Evolutionary conservation across 208 protist genomes (phyloP).

Genomic region (Wallacemonas sp.): DNA sequence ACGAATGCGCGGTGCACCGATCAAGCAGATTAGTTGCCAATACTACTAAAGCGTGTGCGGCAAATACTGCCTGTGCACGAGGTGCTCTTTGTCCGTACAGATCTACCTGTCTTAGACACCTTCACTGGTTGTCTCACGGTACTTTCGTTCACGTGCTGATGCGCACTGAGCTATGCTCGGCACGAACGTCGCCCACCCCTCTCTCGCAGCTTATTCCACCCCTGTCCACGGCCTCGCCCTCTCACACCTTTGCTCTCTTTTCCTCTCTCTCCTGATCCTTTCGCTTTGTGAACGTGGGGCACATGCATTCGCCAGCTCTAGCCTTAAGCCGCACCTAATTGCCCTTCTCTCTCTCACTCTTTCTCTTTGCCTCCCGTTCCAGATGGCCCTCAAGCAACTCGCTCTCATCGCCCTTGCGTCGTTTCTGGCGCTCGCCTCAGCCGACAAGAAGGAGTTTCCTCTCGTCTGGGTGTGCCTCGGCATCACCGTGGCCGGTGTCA

Average conservation of each 20-base stretch:
- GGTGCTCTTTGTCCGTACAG: too few relatives aligned
- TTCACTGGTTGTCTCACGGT: too few relatives aligned
- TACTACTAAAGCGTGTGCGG: too few relatives aligned
- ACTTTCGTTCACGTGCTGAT: too few relatives aligned
- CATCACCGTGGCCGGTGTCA: constrained; percentile 49
- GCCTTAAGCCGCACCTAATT: background rate
- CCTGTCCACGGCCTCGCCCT: too few relatives aligned
- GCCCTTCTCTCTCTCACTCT: background rate
- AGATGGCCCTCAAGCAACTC: constrained; percentile 15
- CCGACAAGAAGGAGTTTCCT: constrained; percentile 46
- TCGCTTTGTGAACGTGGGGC: background rate
- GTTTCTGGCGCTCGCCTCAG: constrained; percentile 21
- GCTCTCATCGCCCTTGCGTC: constrained; percentile 19
- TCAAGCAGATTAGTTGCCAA: too few relatives aligned
- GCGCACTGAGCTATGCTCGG: too few relatives aligned
- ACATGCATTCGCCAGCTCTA: background rate
- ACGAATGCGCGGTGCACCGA: too few relatives aligned
- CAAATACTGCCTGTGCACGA: too few relatives aligned
- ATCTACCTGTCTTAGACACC: too few relatives aligned
- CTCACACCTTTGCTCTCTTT: constrained; percentile 2
- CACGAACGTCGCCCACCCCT: too few relatives aligned
- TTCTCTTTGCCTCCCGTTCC: background rate
- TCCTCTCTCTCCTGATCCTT: background rate
- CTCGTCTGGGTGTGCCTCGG: constrained; percentile 64
- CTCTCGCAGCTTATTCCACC: too few relatives aligned